Conservation (phyloP, 306 rosid species). For the Herpetospermum pedunculosum region DNA sequence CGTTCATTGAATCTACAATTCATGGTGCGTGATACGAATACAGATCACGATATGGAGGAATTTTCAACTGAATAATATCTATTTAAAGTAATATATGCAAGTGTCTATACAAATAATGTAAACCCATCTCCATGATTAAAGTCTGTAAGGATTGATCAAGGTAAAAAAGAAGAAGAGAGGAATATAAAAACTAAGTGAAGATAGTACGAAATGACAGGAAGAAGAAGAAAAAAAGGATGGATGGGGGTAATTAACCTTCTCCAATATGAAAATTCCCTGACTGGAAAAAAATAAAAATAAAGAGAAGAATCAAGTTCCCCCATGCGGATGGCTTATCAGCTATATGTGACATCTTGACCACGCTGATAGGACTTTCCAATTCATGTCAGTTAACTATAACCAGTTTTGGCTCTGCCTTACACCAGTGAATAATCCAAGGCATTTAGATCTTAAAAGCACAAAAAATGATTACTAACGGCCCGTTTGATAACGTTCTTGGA, state of each 20-base stretch:
- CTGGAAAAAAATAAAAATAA: conserved; percentile 12
- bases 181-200: conserved; percentile 6
- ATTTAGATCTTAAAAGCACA: neutral
- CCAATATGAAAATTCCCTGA: conserved; percentile 25
- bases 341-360: conserved; percentile 13
- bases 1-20: neutral
- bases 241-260: conserved; percentile 7
- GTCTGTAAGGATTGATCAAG: neutral
- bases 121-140: neutral
- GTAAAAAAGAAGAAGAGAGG: neutral
- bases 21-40: neutral
- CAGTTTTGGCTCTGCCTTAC: neutral
- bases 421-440: neutral
- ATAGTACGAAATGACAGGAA: conserved; percentile 24
- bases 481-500: too few species aligned
- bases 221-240: conserved; percentile 7
- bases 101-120: neutral
- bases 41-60: neutral
- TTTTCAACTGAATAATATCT: neutral
- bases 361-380: conserved; percentile 12
- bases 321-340: conserved; percentile 20
- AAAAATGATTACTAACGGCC: too few species aligned
- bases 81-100: neutral
- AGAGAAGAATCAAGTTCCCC: conserved; percentile 50
- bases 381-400: conserved; percentile 15